Conservation (phyloP, 345 rosid genomes). For the Anastatica hierochuntica region DNA sequence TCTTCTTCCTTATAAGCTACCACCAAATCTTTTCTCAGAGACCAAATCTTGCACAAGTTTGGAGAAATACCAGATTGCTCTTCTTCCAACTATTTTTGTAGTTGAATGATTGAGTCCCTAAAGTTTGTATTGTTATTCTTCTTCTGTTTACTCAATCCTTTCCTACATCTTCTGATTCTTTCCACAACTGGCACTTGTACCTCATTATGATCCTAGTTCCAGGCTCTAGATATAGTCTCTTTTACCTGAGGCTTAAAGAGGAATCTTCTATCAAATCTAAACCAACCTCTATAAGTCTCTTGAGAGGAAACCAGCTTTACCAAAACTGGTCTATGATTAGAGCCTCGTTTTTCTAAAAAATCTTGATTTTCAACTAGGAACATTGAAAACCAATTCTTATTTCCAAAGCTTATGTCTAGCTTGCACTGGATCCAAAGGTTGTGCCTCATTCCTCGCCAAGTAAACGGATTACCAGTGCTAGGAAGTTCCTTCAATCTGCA, state of each 20-base stretch:
- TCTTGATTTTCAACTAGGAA: background rate
- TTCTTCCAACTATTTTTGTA: no score
- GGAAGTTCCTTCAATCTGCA: background rate
- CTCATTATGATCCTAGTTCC: no score
- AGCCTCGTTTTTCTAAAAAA: background rate
- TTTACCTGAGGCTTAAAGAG: background rate
- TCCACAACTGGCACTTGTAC: no score
- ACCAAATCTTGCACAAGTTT: no score
- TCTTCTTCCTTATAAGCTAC: no score
- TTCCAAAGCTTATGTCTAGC: background rate
- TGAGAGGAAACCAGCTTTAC: no score
- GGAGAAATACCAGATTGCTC: no score
- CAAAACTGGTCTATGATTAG: background rate
- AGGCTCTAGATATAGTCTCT: background rate
- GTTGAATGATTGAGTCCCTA: no score
- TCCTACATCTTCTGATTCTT: no score
- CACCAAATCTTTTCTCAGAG: no score
- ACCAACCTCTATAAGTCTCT: background rate
- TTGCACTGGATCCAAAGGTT: background rate
- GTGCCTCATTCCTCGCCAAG: background rate
- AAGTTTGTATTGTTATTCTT: no score
- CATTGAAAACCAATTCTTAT: background rate
- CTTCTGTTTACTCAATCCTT: no score
- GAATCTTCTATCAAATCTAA: background rate
- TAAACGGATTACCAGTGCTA: background rate